phyloP scores from a whole-genome alignment of 768 basidiomycete genomes.

The Leucocoprinus birnbaumii region DNA sequence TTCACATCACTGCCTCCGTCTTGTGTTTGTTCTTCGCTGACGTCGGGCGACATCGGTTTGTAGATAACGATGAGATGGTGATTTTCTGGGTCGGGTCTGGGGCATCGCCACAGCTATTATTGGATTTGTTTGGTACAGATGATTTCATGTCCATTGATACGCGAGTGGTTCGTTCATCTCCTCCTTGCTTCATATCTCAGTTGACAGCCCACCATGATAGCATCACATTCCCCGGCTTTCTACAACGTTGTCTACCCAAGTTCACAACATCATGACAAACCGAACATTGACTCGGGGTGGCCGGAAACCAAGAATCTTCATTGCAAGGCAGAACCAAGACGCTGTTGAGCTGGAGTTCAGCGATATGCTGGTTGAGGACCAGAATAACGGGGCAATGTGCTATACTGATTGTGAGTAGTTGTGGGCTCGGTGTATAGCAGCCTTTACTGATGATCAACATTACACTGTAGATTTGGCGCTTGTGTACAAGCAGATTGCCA shows the following conservation, averaged over 20 bases:
- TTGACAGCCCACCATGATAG: constrained; percentile 34
- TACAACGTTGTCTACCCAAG: constrained; percentile 77
- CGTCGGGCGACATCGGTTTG: not conserved
- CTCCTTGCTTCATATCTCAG: constrained; percentile 4
- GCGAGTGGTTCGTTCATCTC: constrained; percentile 53
- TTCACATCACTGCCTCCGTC: constrained; percentile 2
- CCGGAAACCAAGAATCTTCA: constrained; percentile 52
- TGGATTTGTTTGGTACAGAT: constrained; percentile 83
- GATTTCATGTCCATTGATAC: constrained; percentile 69
- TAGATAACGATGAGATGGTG: constrained; percentile 86
- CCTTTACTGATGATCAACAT: not conserved
- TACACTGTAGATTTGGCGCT: constrained; percentile 39
- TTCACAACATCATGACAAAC: constrained; percentile 80
- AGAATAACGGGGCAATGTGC: constrained; percentile 93
- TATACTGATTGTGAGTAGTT: constrained; percentile 77
- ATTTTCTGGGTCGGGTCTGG: constrained; percentile 90
- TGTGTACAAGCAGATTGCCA: constrained; percentile 46
- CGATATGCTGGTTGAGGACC: constrained; percentile 96
- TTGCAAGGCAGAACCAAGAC: constrained; percentile 92
- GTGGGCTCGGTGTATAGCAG: not conserved
- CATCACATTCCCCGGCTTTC: constrained; percentile 65
- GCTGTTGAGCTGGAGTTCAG: constrained; percentile 92
- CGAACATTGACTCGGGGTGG: constrained; percentile 52
- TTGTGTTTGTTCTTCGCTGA: not conserved
- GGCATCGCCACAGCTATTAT: constrained; percentile 76